A percentile compares a stretch with the other conserved stretches of the same genome.
These are phyloP conservation scores for Neurospora sp. DNA, from an alignment of 2,329 filamentous ascomycete genomes.

Conservation along the genomic window DNA sequence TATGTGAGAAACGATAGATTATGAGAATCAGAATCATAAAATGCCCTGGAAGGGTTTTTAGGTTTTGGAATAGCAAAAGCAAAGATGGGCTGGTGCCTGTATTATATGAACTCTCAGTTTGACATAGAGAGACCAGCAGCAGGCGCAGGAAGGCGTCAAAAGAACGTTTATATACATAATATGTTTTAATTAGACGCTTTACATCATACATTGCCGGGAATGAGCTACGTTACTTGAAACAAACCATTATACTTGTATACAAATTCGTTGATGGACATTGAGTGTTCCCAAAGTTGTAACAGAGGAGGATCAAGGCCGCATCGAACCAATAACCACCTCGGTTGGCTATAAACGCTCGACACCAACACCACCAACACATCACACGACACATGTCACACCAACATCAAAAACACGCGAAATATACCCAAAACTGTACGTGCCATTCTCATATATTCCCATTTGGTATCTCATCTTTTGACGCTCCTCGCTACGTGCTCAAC, in stretches of 20 bases:
- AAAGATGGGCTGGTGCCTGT: not conserved
- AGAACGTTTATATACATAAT: not conserved
- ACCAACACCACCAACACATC: not conserved
- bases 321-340: not conserved
- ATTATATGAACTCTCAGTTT: not conserved
- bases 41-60: not conserved
- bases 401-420: not conserved
- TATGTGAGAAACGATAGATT: not conserved
- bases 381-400: not conserved
- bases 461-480: not conserved
- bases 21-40: not conserved
- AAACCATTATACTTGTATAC: not conserved
- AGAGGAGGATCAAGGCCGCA: not conserved
- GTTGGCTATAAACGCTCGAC: not conserved
- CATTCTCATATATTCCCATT: not conserved
- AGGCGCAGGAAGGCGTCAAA: not conserved
- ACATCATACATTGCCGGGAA: not conserved
- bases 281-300: not conserved
- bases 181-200: not conserved
- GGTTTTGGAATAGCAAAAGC: not conserved
- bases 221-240: not conserved
- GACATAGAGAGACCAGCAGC: not conserved
- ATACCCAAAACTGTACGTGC: not conserved
- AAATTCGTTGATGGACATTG: not conserved
- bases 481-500: not conserved